Percentiles rank a stretch among this genome's conserved stretches.
phyloP scores from a whole-genome alignment of 495 filamentous ascomycete species.

The Corynascus novoguineensis region DNA sequence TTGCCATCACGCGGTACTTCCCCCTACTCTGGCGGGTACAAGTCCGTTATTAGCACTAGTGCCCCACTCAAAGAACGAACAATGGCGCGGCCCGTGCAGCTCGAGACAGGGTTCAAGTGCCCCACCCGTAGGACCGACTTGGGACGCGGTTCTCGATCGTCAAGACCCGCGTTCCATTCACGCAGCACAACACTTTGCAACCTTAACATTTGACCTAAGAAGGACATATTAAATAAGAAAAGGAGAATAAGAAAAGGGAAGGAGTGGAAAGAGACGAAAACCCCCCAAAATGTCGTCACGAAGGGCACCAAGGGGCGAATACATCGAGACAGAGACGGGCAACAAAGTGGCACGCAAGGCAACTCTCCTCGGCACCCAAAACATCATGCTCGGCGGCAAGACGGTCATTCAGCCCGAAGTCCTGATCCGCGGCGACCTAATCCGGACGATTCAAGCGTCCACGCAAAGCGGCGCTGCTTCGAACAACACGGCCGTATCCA shows the following conservation, averaged over 20 bases:
- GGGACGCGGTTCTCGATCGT: no score
- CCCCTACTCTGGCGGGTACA: no score
- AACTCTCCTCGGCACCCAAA: conserved; percentile 85
- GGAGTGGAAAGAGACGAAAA: neutral
- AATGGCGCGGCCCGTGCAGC: no score
- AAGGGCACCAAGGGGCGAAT: conserved; percentile 77
- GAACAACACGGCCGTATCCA: conserved; percentile 66
- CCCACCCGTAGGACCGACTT: no score
- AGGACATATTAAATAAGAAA: neutral
- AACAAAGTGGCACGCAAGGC: conserved; percentile 95
- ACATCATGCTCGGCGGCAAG: conserved; percentile 95
- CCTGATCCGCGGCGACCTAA: conserved; percentile 86
- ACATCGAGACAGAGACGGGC: conserved; percentile 97
- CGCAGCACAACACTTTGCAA: no score
- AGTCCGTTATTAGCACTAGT: no score
- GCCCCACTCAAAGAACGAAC: no score
- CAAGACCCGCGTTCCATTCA: no score
- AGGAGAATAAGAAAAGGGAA: neutral
- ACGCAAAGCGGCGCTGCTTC: conserved; percentile 29
- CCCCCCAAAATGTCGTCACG: conserved; percentile 55
- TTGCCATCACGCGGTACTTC: no score
- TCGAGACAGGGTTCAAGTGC: no score
- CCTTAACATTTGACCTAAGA: neutral
- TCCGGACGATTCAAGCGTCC: conserved; percentile 47
- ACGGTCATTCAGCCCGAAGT: conserved; percentile 89